Conservation (phyloP, 805 yeast species). For the Candida saitoana region DNA sequence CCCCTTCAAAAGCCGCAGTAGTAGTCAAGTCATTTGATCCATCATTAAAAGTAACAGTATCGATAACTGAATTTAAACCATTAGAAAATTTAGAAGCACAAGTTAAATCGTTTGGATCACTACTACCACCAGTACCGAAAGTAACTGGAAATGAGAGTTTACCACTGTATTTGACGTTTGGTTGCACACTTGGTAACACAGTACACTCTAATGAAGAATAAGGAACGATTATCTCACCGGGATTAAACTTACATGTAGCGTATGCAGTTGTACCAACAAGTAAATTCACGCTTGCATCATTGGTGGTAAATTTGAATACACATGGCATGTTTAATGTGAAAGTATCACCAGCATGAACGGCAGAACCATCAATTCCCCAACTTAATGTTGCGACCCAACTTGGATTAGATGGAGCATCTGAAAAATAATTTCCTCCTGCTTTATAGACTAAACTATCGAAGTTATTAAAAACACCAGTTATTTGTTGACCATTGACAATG, state of each 20-base stretch:
- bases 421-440: conserved; percentile 7
- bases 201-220: conserved; percentile 18
- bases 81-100: background rate
- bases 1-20: background rate
- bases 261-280: conserved; percentile 11
- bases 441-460: conserved; percentile 11
- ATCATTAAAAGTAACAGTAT: background rate
- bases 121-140: background rate
- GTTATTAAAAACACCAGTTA: conserved; percentile 15
- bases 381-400: conserved; percentile 11
- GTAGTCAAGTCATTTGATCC: background rate
- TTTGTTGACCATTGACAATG: background rate
- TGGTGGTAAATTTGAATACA: conserved; percentile 14
- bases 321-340: conserved; percentile 17
- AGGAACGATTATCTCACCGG: conserved; percentile 16
- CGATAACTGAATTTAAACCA: background rate
- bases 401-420: background rate
- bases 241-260: conserved; percentile 20
- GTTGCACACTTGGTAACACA: conserved; percentile 10
- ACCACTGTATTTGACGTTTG: conserved; percentile 10
- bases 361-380: conserved; percentile 12
- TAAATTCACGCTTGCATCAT: conserved; percentile 8
- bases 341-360: conserved; percentile 14
- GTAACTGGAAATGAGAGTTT: background rate
- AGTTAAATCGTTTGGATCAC: background rate